Percentiles rank a stretch among this genome's conserved stretches.
Conservation (phyloP, 805 yeast species). For the Suhomyces emberorum region DNA sequence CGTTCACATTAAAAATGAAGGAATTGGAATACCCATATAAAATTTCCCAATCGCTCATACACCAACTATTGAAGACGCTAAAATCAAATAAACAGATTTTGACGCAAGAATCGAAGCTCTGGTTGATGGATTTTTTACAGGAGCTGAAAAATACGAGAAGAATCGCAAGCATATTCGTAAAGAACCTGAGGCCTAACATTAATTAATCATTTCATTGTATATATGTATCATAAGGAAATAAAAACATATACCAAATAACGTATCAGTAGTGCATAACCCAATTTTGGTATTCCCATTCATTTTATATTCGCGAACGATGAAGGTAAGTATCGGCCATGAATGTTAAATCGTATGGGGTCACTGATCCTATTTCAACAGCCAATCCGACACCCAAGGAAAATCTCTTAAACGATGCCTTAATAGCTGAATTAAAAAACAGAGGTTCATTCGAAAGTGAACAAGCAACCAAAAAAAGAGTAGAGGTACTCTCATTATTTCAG, state of each 20-base stretch:
- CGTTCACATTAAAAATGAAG: constrained; percentile 16
- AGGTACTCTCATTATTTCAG: constrained; percentile 70
- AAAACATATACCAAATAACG: too few species aligned
- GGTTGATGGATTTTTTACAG: constrained; percentile 6
- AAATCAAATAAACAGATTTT: constrained; percentile 1
- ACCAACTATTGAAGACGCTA: constrained; percentile 12
- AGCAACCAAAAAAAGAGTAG: constrained; percentile 77
- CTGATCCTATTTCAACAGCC: constrained; percentile 80
- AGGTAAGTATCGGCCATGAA: too few species aligned
- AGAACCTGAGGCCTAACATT: too few species aligned
- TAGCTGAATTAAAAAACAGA: constrained; percentile 73
- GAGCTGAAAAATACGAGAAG: constrained; percentile 2
- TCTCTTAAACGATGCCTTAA: constrained; percentile 67
- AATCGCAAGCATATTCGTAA: too few species aligned
- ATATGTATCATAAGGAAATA: too few species aligned
- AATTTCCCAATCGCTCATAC: constrained; percentile 13
- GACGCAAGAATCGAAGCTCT: background rate
- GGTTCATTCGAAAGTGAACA: constrained; percentile 87
- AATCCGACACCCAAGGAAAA: constrained; percentile 83
- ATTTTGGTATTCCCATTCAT: too few species aligned
- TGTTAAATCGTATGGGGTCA: constrained; percentile 53
- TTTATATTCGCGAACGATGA: too few species aligned
- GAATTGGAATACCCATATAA: constrained; percentile 18
- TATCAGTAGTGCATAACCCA: too few species aligned
- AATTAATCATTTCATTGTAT: too few species aligned